These are phyloP conservation scores for Flueggea neowawraea DNA, from an alignment of 441 rosid genomes.

Conservation along the genomic window DNA sequence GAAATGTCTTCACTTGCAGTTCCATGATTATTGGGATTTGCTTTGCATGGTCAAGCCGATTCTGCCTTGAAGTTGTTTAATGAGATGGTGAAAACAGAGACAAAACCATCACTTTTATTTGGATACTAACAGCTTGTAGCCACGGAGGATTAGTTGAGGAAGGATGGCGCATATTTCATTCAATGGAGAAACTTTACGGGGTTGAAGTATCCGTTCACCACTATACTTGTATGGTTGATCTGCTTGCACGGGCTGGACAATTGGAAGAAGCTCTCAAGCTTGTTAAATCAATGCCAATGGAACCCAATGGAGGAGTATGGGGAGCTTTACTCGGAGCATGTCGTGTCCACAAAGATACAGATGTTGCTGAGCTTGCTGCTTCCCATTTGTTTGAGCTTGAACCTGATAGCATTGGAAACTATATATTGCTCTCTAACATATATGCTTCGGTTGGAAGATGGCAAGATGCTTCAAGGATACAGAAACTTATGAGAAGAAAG, in stretches of 20 bases:
- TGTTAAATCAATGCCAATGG: conserved; percentile 44
- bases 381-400: conserved; percentile 65
- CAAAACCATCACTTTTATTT: conserved; percentile 79
- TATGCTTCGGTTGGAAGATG: conserved; percentile 63
- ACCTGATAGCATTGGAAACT: conserved; percentile 63
- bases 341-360: conserved; percentile 58
- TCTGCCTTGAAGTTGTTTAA: conserved; percentile 56
- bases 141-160: conserved; percentile 75
- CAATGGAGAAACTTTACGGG: conserved; percentile 51
- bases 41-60: conserved; percentile 60
- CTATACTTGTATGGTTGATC: conserved; percentile 79
- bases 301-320: conserved; percentile 75
- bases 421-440: conserved; percentile 64
- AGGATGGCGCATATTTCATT: conserved; percentile 54
- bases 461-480: conserved; percentile 44
- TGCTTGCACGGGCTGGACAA: conserved; percentile 70
- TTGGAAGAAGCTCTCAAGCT: conserved; percentile 67
- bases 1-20: conserved; percentile 74
- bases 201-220: conserved; percentile 59
- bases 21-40: conserved; percentile 86
- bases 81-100: conserved; percentile 52
- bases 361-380: conserved; percentile 70
- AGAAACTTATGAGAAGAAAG: conserved; percentile 50
- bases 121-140: conserved; percentile 75
- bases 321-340: conserved; percentile 94